Conservation (phyloP, 106 monocot species). For the Phalaenopsis aphrodite region DNA sequence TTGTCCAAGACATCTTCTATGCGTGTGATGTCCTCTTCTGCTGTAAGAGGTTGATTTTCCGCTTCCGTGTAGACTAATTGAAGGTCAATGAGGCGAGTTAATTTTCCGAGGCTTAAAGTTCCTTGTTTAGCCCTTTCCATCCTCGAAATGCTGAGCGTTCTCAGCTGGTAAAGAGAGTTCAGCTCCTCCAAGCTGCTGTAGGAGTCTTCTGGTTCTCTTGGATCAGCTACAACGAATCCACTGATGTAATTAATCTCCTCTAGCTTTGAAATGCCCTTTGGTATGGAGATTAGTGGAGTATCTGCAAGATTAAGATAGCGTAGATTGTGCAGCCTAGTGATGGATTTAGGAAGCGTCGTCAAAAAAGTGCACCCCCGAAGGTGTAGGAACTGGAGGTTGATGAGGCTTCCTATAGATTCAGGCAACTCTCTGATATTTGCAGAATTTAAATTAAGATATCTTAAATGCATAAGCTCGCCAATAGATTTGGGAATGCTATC, state of each 20-base stretch:
- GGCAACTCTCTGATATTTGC: constrained; percentile 17
- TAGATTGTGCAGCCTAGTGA: not conserved
- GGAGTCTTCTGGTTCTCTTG: not conserved
- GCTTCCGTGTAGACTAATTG: not conserved
- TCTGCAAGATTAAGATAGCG: not conserved
- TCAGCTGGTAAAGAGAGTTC: constrained; percentile 9
- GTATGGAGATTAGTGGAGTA: constrained; percentile 16
- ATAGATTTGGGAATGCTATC: constrained; percentile 19
- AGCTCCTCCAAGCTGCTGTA: constrained; percentile 24
- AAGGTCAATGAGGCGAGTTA: not conserved
- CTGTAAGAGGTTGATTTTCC: too few relatives aligned
- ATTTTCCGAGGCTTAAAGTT: not conserved
- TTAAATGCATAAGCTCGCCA: constrained; percentile 24
- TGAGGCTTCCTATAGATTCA: constrained; percentile 4
- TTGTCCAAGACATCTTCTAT: constrained; percentile 14
- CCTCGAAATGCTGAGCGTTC: constrained; percentile 9
- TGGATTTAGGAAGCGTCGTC: constrained; percentile 5
- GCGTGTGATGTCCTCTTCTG: not conserved
- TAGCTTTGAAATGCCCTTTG: constrained; percentile 20
- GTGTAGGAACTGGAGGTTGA: constrained; percentile 16
- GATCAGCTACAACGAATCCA: constrained; percentile 17
- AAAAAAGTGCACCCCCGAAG: not conserved
- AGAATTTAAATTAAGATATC: constrained; percentile 18
- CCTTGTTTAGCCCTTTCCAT: constrained; percentile 18
- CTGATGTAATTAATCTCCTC: constrained; percentile 17